Base-by-base conservation (phyloP, 2,329 filamentous ascomycete genomes). In the Pestalotiopsis fici region DNA sequence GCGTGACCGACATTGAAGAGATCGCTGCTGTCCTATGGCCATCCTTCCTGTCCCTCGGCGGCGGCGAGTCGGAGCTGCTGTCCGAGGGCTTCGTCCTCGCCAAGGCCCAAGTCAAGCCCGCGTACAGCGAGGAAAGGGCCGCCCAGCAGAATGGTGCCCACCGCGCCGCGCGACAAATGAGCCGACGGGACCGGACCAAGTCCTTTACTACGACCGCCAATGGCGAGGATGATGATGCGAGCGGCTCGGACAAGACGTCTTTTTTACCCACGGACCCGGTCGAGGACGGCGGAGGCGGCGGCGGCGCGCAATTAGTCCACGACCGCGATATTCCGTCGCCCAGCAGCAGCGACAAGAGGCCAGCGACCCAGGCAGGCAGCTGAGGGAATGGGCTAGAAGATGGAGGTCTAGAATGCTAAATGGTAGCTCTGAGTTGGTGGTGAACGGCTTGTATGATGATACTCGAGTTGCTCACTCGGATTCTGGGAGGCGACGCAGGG, bases 21-120 rank as follows among this genome's bases (percentile, higher is more conserved):
- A 66, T 66, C 54, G 64, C 54, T 6, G 64, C 64, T n/a, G 55
- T 66, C 3, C 18, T 66, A 3, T 68, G 67, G 67, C 67, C 67
- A 12, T 64, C 64, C n/a, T 68, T 68, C 60, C 59, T 68, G 5
- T 64, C 60, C 2, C 59, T 59, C 37, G 31, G 67, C 13, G 59
- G 59, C 9, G 67, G 64, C 35, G 67, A 66, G 35, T 63, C 64
- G 13, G 67, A 68, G 27, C 64, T 68, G 15, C n/a, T 66, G 21
- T 55, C 59, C 55, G 64, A 68, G 60, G 67, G 67, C 21, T 47
- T 60, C 60, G 60, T 68, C 9, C 50, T 68, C n/a, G n/a, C 25
- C 27, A 66, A 68, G 64, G 6, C 25, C 15, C 67, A 68, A 37
- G 61, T 62, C 37, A 65, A 64, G 60, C 39, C 28, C 21, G 67